Evolutionary conservation across 1,284 basidiomycete genomes (phyloP).

Genomic region (Trichosporon sp.): DNA sequence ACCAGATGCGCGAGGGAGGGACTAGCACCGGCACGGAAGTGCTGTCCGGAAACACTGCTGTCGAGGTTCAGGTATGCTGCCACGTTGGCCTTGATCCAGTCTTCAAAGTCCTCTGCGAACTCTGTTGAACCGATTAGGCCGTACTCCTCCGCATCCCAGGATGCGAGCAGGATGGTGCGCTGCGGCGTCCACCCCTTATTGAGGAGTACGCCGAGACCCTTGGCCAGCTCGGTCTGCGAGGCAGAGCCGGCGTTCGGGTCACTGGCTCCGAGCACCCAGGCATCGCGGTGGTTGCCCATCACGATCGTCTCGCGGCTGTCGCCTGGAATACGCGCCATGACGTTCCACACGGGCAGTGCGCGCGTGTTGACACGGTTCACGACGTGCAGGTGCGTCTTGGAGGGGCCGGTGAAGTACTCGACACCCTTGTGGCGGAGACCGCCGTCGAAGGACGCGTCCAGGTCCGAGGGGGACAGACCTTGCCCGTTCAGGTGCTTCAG

Average conservation of each 20-base stretch:
- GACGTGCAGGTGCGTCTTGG: constrained; percentile 48
- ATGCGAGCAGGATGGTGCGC: constrained; percentile 78
- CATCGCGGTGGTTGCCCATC: constrained; percentile 78
- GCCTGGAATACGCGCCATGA: constrained; percentile 84
- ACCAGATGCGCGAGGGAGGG: constrained; percentile 69
- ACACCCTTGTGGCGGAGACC: constrained; percentile 48
- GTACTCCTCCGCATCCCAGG: constrained; percentile 93
- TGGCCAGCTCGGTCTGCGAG: constrained; percentile 73
- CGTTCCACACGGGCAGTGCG: constrained; percentile 59
- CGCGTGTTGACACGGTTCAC: constrained; percentile 62
- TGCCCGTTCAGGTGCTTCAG: constrained; percentile 47
- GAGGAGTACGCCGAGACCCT: constrained; percentile 70
- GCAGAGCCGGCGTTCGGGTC: constrained; percentile 87
- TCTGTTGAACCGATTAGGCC: constrained; percentile 83
- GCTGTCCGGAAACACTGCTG: constrained; percentile 63
- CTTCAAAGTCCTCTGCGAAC: constrained; percentile 80
- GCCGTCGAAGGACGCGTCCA: constrained; percentile 50
- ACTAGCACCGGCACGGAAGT: constrained; percentile 51
- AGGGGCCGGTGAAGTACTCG: constrained; percentile 54
- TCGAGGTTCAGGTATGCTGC: constrained; percentile 84
- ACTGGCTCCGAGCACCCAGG: constrained; percentile 64
- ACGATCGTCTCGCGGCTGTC: constrained; percentile 77
- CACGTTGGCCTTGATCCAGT: constrained; percentile 67
- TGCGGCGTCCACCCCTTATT: constrained; percentile 80
- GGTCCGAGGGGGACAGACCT: constrained; percentile 38